Evolutionary conservation across 257 asterid species (phyloP).

Genomic region (Capsicum pubescens): DNA sequence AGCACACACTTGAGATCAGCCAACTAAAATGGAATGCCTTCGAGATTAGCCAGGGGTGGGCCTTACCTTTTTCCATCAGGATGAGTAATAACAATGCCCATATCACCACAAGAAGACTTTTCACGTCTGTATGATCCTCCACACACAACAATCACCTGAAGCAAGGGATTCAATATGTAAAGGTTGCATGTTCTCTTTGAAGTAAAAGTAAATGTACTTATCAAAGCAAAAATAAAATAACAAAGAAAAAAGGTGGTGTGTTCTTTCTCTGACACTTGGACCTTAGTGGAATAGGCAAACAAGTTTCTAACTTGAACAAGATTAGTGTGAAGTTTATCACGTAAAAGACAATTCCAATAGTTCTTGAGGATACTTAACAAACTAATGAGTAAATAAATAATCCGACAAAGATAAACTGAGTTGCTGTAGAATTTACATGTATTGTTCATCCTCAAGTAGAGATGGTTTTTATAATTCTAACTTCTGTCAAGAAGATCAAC

Average conservation of each 20-base stretch:
- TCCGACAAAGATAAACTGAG: neutral
- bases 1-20: too few relatives aligned
- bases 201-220: neutral
- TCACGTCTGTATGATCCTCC: slow-evolving; percentile 99
- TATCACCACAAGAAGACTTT: slow-evolving; percentile 89
- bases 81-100: slow-evolving; percentile 90
- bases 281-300: neutral
- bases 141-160: slow-evolving; percentile 73
- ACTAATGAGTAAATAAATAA: neutral
- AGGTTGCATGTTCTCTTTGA: neutral
- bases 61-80: slow-evolving; percentile 83
- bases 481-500: neutral
- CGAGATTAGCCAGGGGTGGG: neutral
- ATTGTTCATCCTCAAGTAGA: neutral
- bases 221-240: too few relatives aligned
- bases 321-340: neutral
- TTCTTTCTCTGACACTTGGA: neutral
- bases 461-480: too few relatives aligned
- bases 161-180: slow-evolving; percentile 25
- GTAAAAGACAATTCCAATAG: neutral
- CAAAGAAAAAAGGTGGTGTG: neutral
- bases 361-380: neutral
- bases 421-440: neutral
- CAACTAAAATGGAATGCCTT: neutral
- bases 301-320: neutral